Evolutionary conservation across 2,329 filamentous ascomycete species (phyloP).

Genomic region (Capronia epimyces): DNA sequence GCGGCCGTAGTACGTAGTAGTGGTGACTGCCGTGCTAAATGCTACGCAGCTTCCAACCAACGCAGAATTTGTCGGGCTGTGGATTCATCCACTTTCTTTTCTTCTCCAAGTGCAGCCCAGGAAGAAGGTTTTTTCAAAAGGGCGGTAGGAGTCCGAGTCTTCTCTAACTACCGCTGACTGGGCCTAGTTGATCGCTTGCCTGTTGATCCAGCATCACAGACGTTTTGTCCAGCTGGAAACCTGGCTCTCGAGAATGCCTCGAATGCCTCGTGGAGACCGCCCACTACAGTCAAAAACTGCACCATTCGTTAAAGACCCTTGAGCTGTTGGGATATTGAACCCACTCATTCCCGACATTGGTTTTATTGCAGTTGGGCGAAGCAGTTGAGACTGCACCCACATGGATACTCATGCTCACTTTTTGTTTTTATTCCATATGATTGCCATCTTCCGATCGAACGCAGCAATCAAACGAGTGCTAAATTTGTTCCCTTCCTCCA

Average conservation of each 20-base stretch:
- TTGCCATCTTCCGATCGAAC: too few species aligned
- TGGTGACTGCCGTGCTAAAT: not conserved
- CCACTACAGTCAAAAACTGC: not conserved
- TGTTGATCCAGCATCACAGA: not conserved
- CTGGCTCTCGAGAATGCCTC: not conserved
- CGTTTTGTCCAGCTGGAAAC: not conserved
- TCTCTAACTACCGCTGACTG: not conserved
- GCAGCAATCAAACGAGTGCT: not conserved
- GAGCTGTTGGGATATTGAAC: not conserved
- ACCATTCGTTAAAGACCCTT: too few species aligned
- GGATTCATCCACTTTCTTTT: not conserved
- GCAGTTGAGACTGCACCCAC: not conserved
- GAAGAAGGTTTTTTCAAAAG: not conserved
- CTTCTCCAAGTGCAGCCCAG: not conserved
- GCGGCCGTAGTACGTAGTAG: not conserved
- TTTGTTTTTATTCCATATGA: too few species aligned
- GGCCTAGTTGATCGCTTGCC: not conserved
- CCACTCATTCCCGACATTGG: not conserved
- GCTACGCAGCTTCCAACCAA: not conserved
- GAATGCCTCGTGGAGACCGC: not conserved
- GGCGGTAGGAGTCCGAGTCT: not conserved
- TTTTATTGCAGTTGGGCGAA: not conserved
- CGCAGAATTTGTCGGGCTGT: not conserved
- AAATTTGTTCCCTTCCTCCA: constrained; percentile 11
- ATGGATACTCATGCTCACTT: not conserved